A percentile compares a stretch with the other conserved stretches of the same genome.
Evolutionary conservation across 2,329 filamentous ascomycete species (phyloP).

Genomic region (Apiospora phragmitis): DNA sequence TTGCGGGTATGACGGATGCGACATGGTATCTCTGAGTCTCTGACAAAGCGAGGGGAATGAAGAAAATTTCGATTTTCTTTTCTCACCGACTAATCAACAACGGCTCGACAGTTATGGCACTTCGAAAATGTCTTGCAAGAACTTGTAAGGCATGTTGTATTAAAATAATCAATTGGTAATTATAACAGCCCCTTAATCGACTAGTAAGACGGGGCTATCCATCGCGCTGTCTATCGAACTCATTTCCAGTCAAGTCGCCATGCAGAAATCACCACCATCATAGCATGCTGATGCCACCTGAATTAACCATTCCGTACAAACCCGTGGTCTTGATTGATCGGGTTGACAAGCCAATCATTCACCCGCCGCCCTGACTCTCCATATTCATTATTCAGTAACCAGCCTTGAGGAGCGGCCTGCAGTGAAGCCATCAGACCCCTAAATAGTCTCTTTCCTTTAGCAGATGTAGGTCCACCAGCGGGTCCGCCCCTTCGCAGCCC

Average conservation of each 20-base stretch:
- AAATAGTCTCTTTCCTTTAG: neutral
- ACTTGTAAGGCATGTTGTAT: too few relatives aligned
- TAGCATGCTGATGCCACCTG: neutral
- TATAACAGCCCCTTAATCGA: neutral
- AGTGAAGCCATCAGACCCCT: neutral
- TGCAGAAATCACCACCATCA: neutral
- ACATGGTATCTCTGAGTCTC: neutral
- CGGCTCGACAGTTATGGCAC: too few relatives aligned
- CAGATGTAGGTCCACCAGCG: neutral
- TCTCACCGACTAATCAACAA: neutral
- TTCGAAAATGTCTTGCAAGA: too few relatives aligned
- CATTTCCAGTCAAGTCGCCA: neutral
- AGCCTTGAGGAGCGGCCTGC: neutral
- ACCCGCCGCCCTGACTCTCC: neutral
- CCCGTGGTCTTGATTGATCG: neutral
- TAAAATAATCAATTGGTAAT: neutral
- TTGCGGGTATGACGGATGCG: neutral
- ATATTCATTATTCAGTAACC: neutral
- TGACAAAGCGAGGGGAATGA: neutral
- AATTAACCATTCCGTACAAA: neutral
- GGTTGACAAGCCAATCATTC: neutral
- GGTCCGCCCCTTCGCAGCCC: neutral
- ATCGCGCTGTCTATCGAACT: neutral
- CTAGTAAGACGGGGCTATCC: neutral
- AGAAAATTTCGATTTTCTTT: neutral